Evolutionary conservation across 192 early-diverging fungal species (phyloP).

Genomic region (Podila horticola): DNA sequence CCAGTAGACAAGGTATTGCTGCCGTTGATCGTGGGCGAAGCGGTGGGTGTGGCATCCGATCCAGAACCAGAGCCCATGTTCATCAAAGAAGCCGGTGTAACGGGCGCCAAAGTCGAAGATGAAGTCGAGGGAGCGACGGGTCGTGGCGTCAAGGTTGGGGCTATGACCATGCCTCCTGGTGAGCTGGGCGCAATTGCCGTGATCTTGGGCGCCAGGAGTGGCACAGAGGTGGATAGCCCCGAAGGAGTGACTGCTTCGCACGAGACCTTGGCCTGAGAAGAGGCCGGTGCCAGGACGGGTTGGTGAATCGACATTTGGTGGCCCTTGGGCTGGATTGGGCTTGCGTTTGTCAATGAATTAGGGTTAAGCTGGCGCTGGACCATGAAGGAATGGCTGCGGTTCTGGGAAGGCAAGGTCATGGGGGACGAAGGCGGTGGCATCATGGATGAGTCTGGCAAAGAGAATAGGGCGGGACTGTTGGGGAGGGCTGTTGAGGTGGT

Average conservation of each 20-base stretch:
- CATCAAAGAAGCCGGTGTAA: slow-evolving; percentile 77
- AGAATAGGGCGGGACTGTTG: slow-evolving; percentile 25
- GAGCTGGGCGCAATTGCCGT: neutral
- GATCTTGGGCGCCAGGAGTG: neutral
- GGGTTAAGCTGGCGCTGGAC: neutral
- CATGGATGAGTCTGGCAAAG: slow-evolving; percentile 36
- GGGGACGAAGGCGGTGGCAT: slow-evolving; percentile 31
- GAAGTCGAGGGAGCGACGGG: neutral
- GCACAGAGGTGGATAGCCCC: neutral
- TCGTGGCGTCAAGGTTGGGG: neutral
- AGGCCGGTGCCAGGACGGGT: neutral
- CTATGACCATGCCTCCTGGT: neutral
- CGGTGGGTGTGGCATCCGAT: slow-evolving; percentile 26
- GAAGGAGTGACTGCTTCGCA: neutral
- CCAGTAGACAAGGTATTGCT: neutral
- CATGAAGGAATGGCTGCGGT: slow-evolving; percentile 1
- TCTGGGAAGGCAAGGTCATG: slow-evolving; percentile 39
- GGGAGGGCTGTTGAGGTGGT: neutral
- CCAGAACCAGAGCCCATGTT: slow-evolving; percentile 51
- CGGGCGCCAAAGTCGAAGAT: slow-evolving; percentile 57
- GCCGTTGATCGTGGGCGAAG: slow-evolving; percentile 13
- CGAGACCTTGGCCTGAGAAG: neutral
- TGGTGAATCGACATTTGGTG: neutral
- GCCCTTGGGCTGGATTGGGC: neutral
- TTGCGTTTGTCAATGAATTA: neutral